Base-by-base conservation (phyloP, 2,329 filamentous ascomycete genomes). In the Trichophyton rubrum region DNA sequence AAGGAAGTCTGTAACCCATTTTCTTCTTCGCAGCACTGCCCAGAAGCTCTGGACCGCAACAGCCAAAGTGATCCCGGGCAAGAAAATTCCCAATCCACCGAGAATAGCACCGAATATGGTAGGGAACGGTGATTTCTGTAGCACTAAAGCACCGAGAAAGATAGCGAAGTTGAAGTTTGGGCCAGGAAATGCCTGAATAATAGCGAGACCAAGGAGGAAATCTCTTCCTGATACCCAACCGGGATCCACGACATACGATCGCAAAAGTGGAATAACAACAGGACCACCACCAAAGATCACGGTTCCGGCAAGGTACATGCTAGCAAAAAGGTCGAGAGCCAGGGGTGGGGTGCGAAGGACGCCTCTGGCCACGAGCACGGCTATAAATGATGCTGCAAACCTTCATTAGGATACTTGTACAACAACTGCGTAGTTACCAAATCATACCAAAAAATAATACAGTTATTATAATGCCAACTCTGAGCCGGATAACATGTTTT, bases 271-370 rank as follows among this genome's bases (percentile, higher is more conserved):
- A 49, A 86, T 85, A 0, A 86, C 84, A 0, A 86, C 83, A 0
- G 84, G 84, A 0, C 84, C 84, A 2, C 84, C 83, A 2, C 84
- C 84, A 57, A 85, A 83, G 63, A 84, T 85, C 61, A 85, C 80
- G 1, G 86, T 89, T 0, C 86, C 87, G 0, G 86, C 87, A 0
- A 89, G 82, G 66, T 86, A 89, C 73, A 90, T 81, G 69, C 87
- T 89, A 3, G 85, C 78, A 66, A 90, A 89, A 22, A 90, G 78
- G 56, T 80, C 76, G 65, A 83, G 83, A 0, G 79, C 71, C 0
- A 83, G 71, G 0, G 82, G 76, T 0, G 72, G 72, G 7, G 67
- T 43, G 0, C 71, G 62, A 9, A 79, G 57, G 1, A 73, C 56
- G 72, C 72, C 63, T 67, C 77, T 70, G 0, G 80, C 65, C n/a